Base-by-base conservation (phyloP, 1,284 basidiomycete species). In the Irpex sp. region DNA sequence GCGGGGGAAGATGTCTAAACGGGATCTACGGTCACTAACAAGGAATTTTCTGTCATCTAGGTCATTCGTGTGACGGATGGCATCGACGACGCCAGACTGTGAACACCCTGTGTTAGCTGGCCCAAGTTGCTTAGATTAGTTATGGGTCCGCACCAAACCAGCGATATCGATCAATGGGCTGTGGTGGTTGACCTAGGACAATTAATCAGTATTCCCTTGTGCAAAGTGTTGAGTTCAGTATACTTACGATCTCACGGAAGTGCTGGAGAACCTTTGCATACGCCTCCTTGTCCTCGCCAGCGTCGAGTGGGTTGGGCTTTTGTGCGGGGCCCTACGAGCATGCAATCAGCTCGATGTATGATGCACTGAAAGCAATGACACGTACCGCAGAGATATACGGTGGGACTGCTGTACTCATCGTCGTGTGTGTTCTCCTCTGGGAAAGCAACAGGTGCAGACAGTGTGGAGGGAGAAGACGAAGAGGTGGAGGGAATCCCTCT, bases 21-120 rank as follows among this genome's bases (percentile, higher is more conserved):
- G n/a, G 19, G 7, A 57, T 17, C 51, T 48, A 19, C 40, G 40
- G 21, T 11, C 48, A 66, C 80, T 58, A 54, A 83, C 85, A 44
- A 85, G 72, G 78, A 85, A 78, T 73, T 86, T 85, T 51, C 91
- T 81, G 68, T 93, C 91, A 74, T 93, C 89, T 34, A 92, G 77
- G 13, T 82, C 77, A 59, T 85, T 85, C 13, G 78, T 76, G 69
- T 92, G 80, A 51, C 77, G 76, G 40, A 91, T 68, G 2, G 79
- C 74, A 70, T 92, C 89, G 9, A 89, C 62, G 40, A 75, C 65
- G 49, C 71, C 34, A 34, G 54, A 55, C 58, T 62, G 49, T 52
- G 19, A 21, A 11, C 56, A 3, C 11, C 5, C 26, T 38, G 47
- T 17, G 15, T 11, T 21, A 36, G 56, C 13, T 8, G 3, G 36